Evolutionary conservation across 139 green algal genomes (phyloP), one percentile per base, ranked within the genome.

Genomic region (Zygnema circumcarinatum): DNA sequence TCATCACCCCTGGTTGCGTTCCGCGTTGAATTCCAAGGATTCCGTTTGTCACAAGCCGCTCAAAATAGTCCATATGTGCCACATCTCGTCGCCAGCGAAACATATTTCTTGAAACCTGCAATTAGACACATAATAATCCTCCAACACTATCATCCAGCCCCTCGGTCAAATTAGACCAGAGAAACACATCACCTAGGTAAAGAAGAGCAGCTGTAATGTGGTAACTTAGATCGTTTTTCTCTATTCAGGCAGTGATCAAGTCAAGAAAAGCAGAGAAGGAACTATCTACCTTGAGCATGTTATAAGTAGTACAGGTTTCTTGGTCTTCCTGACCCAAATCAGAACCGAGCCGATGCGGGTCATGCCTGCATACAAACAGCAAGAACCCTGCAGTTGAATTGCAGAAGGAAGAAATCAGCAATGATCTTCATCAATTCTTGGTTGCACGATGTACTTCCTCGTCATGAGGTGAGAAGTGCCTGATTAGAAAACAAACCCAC

Each of bases 201-300:
- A 72, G 56, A 72, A 72, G 56, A 72, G 56, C 29, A 72, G 56
- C 56, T n/a, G n/a, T n/a, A n/a, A n/a, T n/a, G n/a, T n/a, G n/a
- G n/a, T n/a, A n/a, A n/a, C n/a, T n/a, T n/a, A n/a, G n/a, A n/a
- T n/a, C n/a, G n/a, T n/a, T n/a, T n/a, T n/a, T n/a, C n/a, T n/a
- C n/a, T n/a, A n/a, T n/a, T n/a, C n/a, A n/a, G n/a, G n/a, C n/a
- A n/a, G n/a, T n/a, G n/a, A n/a, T n/a, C n/a, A n/a, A n/a, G n/a
- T n/a, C n/a, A n/a, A n/a, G n/a, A n/a, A n/a, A 39, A 78, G 7
- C 69, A 40, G 33, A 39, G 11, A 78, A 41, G 7, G 69, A 39
- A 40, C 7, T 41, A 40, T 41, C 41, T 62, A 88, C 80, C 86
- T 90, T 90, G 0, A 90, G 80, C 86, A 89, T 88, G 79, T 90